Percentiles rank a stretch among this genome's conserved stretches.
These are phyloP conservation scores for Diversispora eburnea DNA, from an alignment of 192 early-diverging fungal species.

Conservation along the genomic window DNA sequence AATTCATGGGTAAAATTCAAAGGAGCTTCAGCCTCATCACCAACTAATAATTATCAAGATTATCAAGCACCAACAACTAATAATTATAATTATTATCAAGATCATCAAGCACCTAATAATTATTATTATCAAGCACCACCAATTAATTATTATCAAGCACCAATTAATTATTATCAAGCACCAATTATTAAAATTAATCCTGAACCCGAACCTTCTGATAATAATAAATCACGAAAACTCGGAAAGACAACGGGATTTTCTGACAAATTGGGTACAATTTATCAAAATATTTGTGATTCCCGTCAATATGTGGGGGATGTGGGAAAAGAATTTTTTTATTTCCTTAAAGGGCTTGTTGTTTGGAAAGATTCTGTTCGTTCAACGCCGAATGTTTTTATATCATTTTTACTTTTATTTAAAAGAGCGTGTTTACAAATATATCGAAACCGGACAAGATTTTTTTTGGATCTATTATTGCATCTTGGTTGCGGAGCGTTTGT, in stretches of 20 bases:
- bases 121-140: too few relatives aligned
- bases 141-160: too few relatives aligned
- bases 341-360: slow-evolving; percentile 15
- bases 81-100: too few relatives aligned
- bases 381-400: slow-evolving; percentile 44
- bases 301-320: neutral
- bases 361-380: slow-evolving; percentile 41
- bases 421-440: slow-evolving; percentile 50
- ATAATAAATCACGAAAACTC: too few relatives aligned
- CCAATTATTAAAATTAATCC: too few relatives aligned
- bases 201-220: too few relatives aligned
- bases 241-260: neutral
- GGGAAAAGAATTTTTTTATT: neutral
- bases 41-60: too few relatives aligned
- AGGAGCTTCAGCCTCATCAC: too few relatives aligned
- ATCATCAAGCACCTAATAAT: too few relatives aligned
- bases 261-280: neutral
- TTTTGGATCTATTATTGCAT: slow-evolving; percentile 55
- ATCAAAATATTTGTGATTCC: neutral
- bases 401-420: slow-evolving; percentile 47
- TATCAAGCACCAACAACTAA: too few relatives aligned
- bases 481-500: slow-evolving; percentile 53
- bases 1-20: too few relatives aligned
- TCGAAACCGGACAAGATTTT: slow-evolving; percentile 39
- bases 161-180: too few relatives aligned